Conservation (phyloP, 768 basidiomycete genomes). For the Trichaptum fuscoviolaceum region DNA sequence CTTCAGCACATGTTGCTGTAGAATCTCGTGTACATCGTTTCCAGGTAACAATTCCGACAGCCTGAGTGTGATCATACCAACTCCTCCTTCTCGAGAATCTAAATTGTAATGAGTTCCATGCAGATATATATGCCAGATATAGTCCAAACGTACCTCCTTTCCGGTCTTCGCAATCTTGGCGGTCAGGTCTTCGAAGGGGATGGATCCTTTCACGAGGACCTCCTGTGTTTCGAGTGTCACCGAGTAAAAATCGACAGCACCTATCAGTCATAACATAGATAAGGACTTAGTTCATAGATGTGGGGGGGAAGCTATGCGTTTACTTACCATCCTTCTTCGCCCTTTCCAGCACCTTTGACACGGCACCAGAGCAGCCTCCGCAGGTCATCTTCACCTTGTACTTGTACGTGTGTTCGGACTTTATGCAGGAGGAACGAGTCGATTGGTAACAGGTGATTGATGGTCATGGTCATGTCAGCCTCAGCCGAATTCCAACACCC, state of each 20-base stretch:
- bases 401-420: neutral
- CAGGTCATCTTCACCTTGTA: constrained; percentile 70
- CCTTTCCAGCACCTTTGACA: constrained; percentile 55
- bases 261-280: constrained; percentile 5
- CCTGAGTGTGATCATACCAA: neutral
- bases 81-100: neutral
- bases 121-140: neutral
- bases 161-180: constrained; percentile 88
- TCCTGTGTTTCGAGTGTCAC: constrained; percentile 67
- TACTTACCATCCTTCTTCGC: constrained; percentile 51
- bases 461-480: neutral
- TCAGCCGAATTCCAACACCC: neutral
- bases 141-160: constrained; percentile 56
- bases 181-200: constrained; percentile 58
- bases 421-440: neutral
- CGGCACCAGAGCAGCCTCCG: constrained; percentile 78
- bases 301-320: constrained; percentile 7
- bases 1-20: too few species aligned
- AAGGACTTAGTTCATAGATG: too few species aligned
- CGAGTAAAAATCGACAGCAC: constrained; percentile 43
- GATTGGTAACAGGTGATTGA: neutral
- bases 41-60: neutral
- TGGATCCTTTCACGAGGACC: constrained; percentile 60
- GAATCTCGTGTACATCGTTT: too few species aligned
- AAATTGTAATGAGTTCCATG: neutral